Base-by-base conservation (phyloP, 352 stramenopile genomes). In the Globisporangium heterothallicum region DNA sequence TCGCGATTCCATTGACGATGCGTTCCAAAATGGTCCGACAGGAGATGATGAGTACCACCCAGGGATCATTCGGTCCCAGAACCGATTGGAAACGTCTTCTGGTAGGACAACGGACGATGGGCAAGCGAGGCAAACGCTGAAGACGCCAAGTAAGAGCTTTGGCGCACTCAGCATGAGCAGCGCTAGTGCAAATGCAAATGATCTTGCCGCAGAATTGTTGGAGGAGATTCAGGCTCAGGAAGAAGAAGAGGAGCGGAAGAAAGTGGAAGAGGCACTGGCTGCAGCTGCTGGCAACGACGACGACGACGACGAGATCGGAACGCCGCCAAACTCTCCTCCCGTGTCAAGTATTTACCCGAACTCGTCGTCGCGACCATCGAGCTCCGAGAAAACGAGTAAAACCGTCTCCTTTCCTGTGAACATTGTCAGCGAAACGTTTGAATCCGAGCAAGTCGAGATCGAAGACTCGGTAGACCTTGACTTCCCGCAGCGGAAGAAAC, bases 1-100 rank as follows among this genome's bases (percentile, higher is more conserved):
- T 7, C 72, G 73, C 6, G 79, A 90, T 36, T 92, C 78, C 0
- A 86, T 92, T 29, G 78, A 90, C 41, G 81, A 90, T 43, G 74
- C 73, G 1, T 86, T 91, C 53, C 59, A 68, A 5, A 56, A 68
- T 21, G 66, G 56, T 16, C 57, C 19, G 0, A 45, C 54, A 12
- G n/a, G 18, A 10, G 32, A 18, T 7, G 42, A 30, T 32, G 40
- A 45, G 18, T 56, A 61, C 14, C 38, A 49, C 4, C 46, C 36
- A 9, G 42, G 41, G 1, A 36, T 52, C 22, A 47, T 26, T 18
- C 52, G 29, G 45, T 14, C 30, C 2, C 19, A 27, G 26, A 34
- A 22, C 18, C 32, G 30, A 26, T 26, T 25, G 16, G 30, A n/a
- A 18, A 30, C 14, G 21, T 27, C 19, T 19, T n/a, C 42, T 14